phyloP scores from a whole-genome alignment of 768 basidiomycete species.

The Strobilomyces dryophilus region DNA sequence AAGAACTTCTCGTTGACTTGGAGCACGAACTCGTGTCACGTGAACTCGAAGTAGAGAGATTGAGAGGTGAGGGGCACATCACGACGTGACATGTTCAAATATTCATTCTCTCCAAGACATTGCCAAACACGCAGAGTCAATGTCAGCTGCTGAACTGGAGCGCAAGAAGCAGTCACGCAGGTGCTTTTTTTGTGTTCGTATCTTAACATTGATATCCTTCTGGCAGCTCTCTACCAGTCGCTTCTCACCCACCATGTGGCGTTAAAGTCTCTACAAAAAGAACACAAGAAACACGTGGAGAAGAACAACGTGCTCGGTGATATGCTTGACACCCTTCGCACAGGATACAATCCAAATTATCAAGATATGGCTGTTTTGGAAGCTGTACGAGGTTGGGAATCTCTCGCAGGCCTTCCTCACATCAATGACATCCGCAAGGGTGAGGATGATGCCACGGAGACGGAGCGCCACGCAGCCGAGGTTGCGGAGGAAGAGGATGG shows the following conservation, averaged over 20 bases:
- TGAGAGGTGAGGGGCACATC: slow-evolving; percentile 51
- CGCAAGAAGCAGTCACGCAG: slow-evolving; percentile 83
- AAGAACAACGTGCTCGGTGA: slow-evolving; percentile 74
- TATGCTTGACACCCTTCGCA: slow-evolving; percentile 77
- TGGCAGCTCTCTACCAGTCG: slow-evolving; percentile 70
- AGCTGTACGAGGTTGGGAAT: slow-evolving; percentile 92
- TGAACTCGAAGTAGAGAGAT: slow-evolving; percentile 68
- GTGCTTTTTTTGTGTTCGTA: slow-evolving; percentile 26
- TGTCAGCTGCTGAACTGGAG: slow-evolving; percentile 78
- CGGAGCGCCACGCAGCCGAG: slow-evolving; percentile 13
- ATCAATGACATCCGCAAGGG: slow-evolving; percentile 64
- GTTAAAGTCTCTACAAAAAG: slow-evolving; percentile 70
- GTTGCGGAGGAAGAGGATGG: slow-evolving; percentile 50
- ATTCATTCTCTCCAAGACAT: slow-evolving; percentile 48
- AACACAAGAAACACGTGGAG: slow-evolving; percentile 67
- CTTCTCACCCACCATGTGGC: slow-evolving; percentile 71
- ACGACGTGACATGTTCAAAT: not conserved
- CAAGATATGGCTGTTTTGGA: slow-evolving; percentile 99
- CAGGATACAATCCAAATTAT: slow-evolving; percentile 96
- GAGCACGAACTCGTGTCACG: slow-evolving; percentile 55
- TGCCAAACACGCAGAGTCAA: slow-evolving; percentile 70
- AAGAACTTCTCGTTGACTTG: slow-evolving; percentile 53
- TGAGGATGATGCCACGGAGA: slow-evolving; percentile 35
- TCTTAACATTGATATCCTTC: slow-evolving; percentile 1
- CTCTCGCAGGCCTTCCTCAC: slow-evolving; percentile 62